Base-by-base conservation (phyloP, 495 filamentous ascomycete genomes). In the Neurospora sp. region DNA sequence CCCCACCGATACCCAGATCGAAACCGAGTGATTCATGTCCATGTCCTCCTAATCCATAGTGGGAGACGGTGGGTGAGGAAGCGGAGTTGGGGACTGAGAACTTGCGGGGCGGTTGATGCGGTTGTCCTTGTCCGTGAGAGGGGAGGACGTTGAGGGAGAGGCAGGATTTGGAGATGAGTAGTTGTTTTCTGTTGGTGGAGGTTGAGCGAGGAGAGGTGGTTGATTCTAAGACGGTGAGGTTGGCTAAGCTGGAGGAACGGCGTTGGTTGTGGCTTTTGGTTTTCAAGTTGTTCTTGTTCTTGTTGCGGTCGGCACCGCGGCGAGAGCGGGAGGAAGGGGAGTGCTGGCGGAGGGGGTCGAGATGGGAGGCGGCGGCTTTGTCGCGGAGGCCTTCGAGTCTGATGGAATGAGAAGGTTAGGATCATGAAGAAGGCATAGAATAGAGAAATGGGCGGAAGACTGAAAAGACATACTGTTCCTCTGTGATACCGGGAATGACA, bases 311-410 rank as follows among this genome's bases (percentile, higher is more conserved):
- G 13, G 34, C 54, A 34, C 54, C 54, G 4, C 54, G 54, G n/a
- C 10, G 43, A n/a, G 34, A 69, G 40, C 28, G 17, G 66, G 39
- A 11, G 15, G 69, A 19, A 21, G 39, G 15, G 19, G 37, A 11
- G 78, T 45, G 40, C 59, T 59, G 75, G 62, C 31, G 62, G 70
- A 75, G 43, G 72, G 45, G 73, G 48, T 79, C 80, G 69, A 83
- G 71, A 40, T 80, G 79, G 69, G 78, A 74, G 36, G 83, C 82
- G 11, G 80, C 80, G 37, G 82, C 85, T 76, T 84, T 82, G 72
- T 85, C 82, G 71, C 85, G 84, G 62, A 85, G 76, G 59, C 79
- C 71, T 28, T 77, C 72, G 40, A 86, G 75, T 72, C 81, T 82
- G 11, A 13, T 73, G 17, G 70, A 54, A 59, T 72, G 28, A 71